Base-by-base conservation (phyloP, 805 yeast genomes). In the Nakazawaea sp. region DNA sequence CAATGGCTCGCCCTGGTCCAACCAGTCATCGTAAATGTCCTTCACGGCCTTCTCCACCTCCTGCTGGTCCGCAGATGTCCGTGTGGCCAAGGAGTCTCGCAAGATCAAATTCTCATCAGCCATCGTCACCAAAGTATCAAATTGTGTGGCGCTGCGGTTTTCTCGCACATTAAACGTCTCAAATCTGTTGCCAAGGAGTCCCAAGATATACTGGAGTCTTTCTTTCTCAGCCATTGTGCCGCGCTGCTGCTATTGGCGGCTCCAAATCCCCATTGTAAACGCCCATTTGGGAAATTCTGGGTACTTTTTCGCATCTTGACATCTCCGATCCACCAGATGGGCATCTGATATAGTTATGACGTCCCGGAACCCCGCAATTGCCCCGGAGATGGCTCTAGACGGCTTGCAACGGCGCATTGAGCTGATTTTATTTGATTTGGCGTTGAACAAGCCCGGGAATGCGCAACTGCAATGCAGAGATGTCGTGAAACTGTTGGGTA, bases 61-160 rank as follows among this genome's bases (percentile, higher is more conserved):
- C 10, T 51, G 35, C 43, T 72, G 77, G 10, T 54, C 55, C 12
- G 41, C 49, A 3, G 63, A 47, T 2, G 75, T 69, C 7, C 47
- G 54, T 11, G 69, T 59, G 7, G 38, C 41, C n/a, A 38, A 40
- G 53, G 56, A 3, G 38, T 27, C 38, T 49, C 43, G 44, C 4
- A 43, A 29, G 15, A 49, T 35, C 2, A 41, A 40, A 8, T 24
- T 35, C n/a, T 24, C 32, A 17, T 46, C 48, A 5, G 46, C 38
- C 55, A 56, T 53, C 6, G 43, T 35, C 12, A 50, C 24, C 9
- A 58, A 32, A n/a, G 50, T 45, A 31, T 52, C 55, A 35, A 49
- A n/a, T n/a, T n/a, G n/a, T n/a, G n/a, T n/a, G n/a, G n/a, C n/a
- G n/a, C n/a, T n/a, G n/a, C n/a, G n/a, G n/a, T n/a, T n/a, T n/a